Evolutionary conservation across 1,139 yeast species (phyloP).

Genomic region (Saccharomyces pastorianus): DNA sequence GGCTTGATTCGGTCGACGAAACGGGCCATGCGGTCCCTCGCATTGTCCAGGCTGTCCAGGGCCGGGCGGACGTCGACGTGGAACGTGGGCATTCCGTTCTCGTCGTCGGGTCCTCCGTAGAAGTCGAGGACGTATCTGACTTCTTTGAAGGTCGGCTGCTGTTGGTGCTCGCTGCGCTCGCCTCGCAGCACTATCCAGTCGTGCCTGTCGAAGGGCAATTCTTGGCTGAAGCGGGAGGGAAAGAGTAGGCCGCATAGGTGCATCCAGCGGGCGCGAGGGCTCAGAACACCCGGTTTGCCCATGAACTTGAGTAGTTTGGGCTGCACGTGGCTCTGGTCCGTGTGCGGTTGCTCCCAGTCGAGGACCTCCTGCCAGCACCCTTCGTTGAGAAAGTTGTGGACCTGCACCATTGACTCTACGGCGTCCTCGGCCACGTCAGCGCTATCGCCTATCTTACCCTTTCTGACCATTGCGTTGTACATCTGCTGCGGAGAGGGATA

Average conservation of each 20-base stretch:
- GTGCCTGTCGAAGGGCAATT: constrained; percentile 94
- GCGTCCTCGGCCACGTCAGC: constrained; percentile 80
- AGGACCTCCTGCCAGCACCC: constrained; percentile 96
- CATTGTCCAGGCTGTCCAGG: constrained; percentile 57
- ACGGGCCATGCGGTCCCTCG: constrained; percentile 45
- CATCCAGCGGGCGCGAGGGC: constrained; percentile 80
- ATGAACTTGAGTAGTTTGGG: constrained; percentile 83
- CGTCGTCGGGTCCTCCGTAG: constrained; percentile 90
- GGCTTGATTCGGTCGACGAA: constrained; percentile 32
- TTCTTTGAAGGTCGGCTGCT: constrained; percentile 42
- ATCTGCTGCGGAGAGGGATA: constrained; percentile 98
- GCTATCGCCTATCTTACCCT: constrained; percentile 51
- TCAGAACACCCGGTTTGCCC: constrained; percentile 80
- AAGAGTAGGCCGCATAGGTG: constrained; percentile 58
- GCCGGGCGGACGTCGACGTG: constrained; percentile 94
- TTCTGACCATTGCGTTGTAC: constrained; percentile 94
- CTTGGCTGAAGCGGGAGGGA: constrained; percentile 65
- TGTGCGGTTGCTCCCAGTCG: constrained; percentile 72
- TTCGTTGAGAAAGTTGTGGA: constrained; percentile 91
- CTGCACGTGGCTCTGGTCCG: constrained; percentile 43
- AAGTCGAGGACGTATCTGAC: constrained; percentile 92
- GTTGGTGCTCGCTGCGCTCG: constrained; percentile 24
- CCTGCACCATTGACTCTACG: constrained; percentile 93
- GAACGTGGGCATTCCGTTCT: constrained; percentile 82
- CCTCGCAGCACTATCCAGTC: constrained; percentile 93